Evolutionary conservation across 1,284 basidiomycete genomes (phyloP).

Genomic region (Tilletia indica): DNA sequence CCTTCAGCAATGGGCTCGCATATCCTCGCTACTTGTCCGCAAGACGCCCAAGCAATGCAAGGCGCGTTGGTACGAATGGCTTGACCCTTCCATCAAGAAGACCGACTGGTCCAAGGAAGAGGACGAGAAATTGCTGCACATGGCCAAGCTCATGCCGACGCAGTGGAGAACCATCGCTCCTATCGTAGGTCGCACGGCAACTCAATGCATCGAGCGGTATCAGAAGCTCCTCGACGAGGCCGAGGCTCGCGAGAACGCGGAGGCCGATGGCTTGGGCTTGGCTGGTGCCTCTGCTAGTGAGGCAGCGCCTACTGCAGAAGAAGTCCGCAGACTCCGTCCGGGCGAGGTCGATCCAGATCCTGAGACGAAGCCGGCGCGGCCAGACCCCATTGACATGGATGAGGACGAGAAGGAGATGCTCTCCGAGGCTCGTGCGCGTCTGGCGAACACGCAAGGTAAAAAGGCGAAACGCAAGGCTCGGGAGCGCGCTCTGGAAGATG

Average conservation of each 20-base stretch:
- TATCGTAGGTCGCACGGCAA: slow-evolving; percentile 97
- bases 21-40: slow-evolving; percentile 92
- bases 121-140: slow-evolving; percentile 95
- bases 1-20: slow-evolving; percentile 74
- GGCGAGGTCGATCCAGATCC: slow-evolving; percentile 99
- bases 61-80: slow-evolving; percentile 97
- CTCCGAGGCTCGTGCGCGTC: slow-evolving; percentile 92
- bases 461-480: slow-evolving; percentile 98
- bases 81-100: slow-evolving; percentile 99
- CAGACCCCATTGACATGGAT: slow-evolving; percentile 99
- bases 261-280: slow-evolving; percentile 62
- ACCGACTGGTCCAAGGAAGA: slow-evolving; percentile 82
- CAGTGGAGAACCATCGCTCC: slow-evolving; percentile 99
- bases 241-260: slow-evolving; percentile 57
- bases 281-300: slow-evolving; percentile 73
- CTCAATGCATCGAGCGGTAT: slow-evolving; percentile 96
- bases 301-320: slow-evolving; percentile 82
- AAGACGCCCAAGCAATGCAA: slow-evolving; percentile 99
- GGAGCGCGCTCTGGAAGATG: slow-evolving; percentile 81
- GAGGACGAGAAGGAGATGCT: slow-evolving; percentile 99
- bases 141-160: slow-evolving; percentile 98
- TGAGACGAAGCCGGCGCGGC: slow-evolving; percentile 93
- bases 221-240: slow-evolving; percentile 97
- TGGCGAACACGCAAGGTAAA: slow-evolving; percentile 99
- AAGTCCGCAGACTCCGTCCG: slow-evolving; percentile 81